Base-by-base conservation (phyloP, 2,329 filamentous ascomycete genomes). In the Fusarium guadeloupense region DNA sequence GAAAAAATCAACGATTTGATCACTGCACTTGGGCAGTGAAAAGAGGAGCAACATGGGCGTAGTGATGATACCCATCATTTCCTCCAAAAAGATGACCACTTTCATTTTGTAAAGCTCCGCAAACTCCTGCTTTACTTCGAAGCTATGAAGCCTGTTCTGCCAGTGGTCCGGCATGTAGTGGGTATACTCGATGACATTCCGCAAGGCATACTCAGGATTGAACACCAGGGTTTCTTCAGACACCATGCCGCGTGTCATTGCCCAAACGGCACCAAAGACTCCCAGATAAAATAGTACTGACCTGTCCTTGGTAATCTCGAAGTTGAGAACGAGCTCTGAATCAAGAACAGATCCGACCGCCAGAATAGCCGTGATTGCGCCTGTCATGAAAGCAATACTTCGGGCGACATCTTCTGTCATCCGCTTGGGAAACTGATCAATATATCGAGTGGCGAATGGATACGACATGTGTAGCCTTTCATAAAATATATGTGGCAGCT, bases 1-100 rank as follows among this genome's bases (percentile, higher is more conserved):
- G 80, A 99, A 98, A 76, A 99, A 99, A 76, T 99, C 95, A 54
- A 98, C 89, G 62, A 99, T 89, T 55, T 93, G 91, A 66, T 98
- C 94, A 72, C 91, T 94, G 74, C 91, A 96, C 67, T 88, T 90
- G 1, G 93, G 92, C 28, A 98, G 82, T 59, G 91, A 93, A 71
- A 91, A 89, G 78, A 93, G 90, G 12, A 99, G 84, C 35, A 99
- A 85, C 69, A 97, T 88, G 1, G 95, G 95, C 0, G 94, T 96
- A 53, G 96, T 89, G 49, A 98, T 85, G 73, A 99, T 96, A 70
- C 93, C 94, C 57, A 97, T 77, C 5, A 98, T 87, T 71, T 99
- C 95, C 74, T 97, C 93, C 3, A 96, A 72, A 70, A 99, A 97
- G 55, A 98, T 94, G 54, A 96, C 79, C 28, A 97, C 82, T 73